Base-by-base conservation (phyloP, 1,284 basidiomycete species). In the Boletellus sp. region DNA sequence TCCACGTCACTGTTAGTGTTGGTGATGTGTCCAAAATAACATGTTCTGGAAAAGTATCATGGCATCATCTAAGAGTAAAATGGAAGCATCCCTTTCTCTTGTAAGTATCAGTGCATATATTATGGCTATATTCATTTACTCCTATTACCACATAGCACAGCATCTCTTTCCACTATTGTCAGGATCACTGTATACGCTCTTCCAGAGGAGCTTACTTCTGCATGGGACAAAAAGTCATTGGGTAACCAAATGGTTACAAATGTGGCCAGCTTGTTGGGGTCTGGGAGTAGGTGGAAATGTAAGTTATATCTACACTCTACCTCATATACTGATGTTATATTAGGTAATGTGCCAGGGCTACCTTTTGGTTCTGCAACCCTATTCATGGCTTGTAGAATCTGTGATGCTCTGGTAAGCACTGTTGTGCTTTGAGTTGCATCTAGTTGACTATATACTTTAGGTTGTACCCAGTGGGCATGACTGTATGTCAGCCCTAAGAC, bases 31-130 rank as follows among this genome's bases (percentile, higher is more conserved):
- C 42, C 19, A 44, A 44, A 21, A 44, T 44, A 44, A 44, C 42
- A 44, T 44, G 30, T 32, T 32, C 43, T 44, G 43, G 43, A 22
- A 8, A 22, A 16, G 4, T 44, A 26, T 39, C 45, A 28, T 8
- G 6, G 45, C 13, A 30, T 39, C 7, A 12, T 5, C 13, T 13
- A 6, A 22, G 1, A 5, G 18, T 38, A 6, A 26, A n/a, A 19
- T 46, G 36, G 44, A 30, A 38, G 12, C 44, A 46, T 28, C 44
- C 36, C n/a, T 46, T 46, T 8, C 45, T 47, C 15, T 47, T 47
- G 45, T 39, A 12, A 32, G 45, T 35, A 24, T 16, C 8, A 21
- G 11, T 10, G 5, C 26, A 16, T 22, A 16, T 5, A 21, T 13
- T 16, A 18, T 5, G 22, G 8, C 6, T 5, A 30, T 39, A 10